A percentile compares a stretch with the other conserved stretches of the same genome.
Evolutionary conservation across 768 basidiomycete genomes (phyloP).

Genomic region (Boletellus ananas): DNA sequence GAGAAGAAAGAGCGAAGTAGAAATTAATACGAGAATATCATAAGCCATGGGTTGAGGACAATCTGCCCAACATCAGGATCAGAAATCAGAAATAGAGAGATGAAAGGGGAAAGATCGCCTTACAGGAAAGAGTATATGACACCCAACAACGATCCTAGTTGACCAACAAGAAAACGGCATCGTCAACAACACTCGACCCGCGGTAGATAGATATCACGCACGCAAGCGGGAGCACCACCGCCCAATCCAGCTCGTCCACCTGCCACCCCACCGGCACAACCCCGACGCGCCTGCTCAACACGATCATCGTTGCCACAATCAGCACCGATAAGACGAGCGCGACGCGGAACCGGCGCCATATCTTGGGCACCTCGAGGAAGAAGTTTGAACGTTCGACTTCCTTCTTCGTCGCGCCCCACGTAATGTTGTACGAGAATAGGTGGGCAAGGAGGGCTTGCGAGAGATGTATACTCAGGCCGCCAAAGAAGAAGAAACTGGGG

Average conservation of each 20-base stretch:
- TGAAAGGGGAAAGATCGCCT: constrained; percentile 27
- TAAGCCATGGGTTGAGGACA: constrained; percentile 83
- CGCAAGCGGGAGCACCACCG: constrained; percentile 73
- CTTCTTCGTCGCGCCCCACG: constrained; percentile 66
- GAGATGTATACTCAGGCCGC: constrained; percentile 53
- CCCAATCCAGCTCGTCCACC: constrained; percentile 59
- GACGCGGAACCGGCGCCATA: constrained; percentile 72
- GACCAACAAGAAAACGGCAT: not conserved
- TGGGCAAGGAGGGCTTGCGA: constrained; percentile 51
- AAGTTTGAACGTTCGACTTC: constrained; percentile 90
- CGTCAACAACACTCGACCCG: not conserved
- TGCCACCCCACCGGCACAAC: constrained; percentile 67
- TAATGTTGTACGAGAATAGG: constrained; percentile 55
- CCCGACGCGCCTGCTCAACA: constrained; percentile 42
- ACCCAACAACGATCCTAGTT: constrained; percentile 47
- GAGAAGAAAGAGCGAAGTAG: too few relatives aligned
- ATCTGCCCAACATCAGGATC: constrained; percentile 42
- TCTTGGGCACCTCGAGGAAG: constrained; percentile 84
- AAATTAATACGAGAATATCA: constrained; percentile 66
- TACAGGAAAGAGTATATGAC: constrained; percentile 75
- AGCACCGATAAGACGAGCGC: constrained; percentile 54
- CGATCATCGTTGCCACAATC: constrained; percentile 48
- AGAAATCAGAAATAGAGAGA: constrained; percentile 20
- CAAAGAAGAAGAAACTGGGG: constrained; percentile 48
- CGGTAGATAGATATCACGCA: constrained; percentile 11